Evolutionary conservation across 225 moss, liverwort and hornwort species (phyloP), one percentile per base, ranked within the genome.

Genomic region (Takakia lepidozioides): DNA sequence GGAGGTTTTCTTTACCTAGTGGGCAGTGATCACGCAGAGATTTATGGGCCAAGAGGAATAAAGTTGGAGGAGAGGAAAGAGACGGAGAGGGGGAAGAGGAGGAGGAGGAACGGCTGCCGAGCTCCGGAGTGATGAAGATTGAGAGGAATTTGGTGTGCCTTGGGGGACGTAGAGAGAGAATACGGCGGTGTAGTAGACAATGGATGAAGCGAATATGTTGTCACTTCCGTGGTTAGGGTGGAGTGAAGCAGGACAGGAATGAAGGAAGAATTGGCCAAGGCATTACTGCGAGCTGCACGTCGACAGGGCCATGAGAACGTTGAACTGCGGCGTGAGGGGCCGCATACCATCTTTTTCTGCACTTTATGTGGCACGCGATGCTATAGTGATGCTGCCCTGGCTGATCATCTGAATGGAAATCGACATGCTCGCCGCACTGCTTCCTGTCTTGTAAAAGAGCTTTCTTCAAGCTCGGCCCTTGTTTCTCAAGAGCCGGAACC

Each of bases 231-330:
- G 80, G 74, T 80, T 80, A 51, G 49, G 51, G 48, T 13, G 21
- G 43, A 44, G 55, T 41, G 38, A 25, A 10, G 19, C 19, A 61
- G 59, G 52, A 61, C 27, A 51, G 70, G 63, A 41, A 98, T 98
- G 95, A 90, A 85, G 67, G 95, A 87, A 49, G 90, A 82, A 66
- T 87, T 84, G 72, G 95, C 90, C 47, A 82, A 80, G 62, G 84
- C 84, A 51, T 87, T 98, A 25, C 60, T 98, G 50, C 72, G 87
- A 46, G 90, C 90, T 64, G 77, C 77, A 48, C 82, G 80, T 74
- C 66, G 78, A 41, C 66, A 82, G 50, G 95, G 95, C 19, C 87
- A 87, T 52, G 74, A 84, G 62, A 83, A 84, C 36, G 84, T 98
- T 29, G 95, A 90, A 70, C 68, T 98, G 62, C 90, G 82, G 16